Base-by-base conservation (phyloP, 176 grass and related monocot genomes). In the Echinochloa phyllopogon region DNA sequence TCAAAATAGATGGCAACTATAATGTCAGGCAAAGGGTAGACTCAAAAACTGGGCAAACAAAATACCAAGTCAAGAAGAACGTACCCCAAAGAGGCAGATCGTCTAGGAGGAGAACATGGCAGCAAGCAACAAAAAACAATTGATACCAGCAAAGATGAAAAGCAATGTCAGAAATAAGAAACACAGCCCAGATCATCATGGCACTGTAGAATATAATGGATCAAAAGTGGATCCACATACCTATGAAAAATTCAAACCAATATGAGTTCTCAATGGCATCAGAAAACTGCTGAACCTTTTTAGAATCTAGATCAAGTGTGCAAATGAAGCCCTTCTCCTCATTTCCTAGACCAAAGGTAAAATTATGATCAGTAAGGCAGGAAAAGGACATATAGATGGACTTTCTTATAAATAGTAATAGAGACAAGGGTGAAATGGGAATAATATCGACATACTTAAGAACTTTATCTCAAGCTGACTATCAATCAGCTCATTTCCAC, bases 231-330 rank as follows among this genome's bases (percentile, higher is more conserved):
- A 87, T 52, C 20, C 37, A 80, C 53, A 76, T 86, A 98, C 96
- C 96, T 78, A 98, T 98, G 86, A 98, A 98, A 73, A 98, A 94
- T 72, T 98, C 96, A 55, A 94, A 98, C 96, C 96, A 98, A 87
- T 98, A 98, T 21, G 87, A 92, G 81, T 51, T 92, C 59, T 90
- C 93, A 74, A 98, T 92, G 75, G 96, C 96, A 92, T 98, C 93
- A 51, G 86, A 82, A 91, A 98, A 98, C 53, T 95, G 91, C 74
- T 92, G 87, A 59, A 87, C 86, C 79, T 94, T 98, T 52, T 89
- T 74, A 69, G 89, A 53, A 95, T 98, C 93, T 69, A 94, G 83
- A 37, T 95, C 87, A 15, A 98, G 75, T 24, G 85, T 72, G 83
- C 96, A 98, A 84, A 94, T 98, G 70, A 37, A 76, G 59, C 16